Conservation (phyloP, 148 eudicot species). For the Simmondsia chinensis region DNA sequence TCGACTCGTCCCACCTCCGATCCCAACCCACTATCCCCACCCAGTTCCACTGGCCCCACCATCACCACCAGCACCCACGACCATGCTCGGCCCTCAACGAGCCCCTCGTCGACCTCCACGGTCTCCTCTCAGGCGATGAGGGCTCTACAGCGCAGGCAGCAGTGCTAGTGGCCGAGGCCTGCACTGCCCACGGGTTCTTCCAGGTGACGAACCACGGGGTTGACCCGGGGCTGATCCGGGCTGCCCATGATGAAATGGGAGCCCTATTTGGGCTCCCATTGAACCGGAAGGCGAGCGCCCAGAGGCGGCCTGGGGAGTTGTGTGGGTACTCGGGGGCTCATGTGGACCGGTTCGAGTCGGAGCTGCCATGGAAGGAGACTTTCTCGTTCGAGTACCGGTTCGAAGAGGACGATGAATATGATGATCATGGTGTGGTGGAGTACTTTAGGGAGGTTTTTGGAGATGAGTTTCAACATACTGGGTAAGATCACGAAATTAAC, state of each 20-base stretch:
- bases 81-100: constrained; percentile 14
- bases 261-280: constrained; percentile 17
- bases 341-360: constrained; percentile 23
- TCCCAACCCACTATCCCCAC: too few relatives aligned
- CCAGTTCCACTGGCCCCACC: too few relatives aligned
- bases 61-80: too few relatives aligned
- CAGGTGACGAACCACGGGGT: constrained; percentile 32
- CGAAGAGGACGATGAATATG: neutral
- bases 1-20: too few relatives aligned
- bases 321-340: constrained; percentile 40
- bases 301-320: constrained; percentile 21
- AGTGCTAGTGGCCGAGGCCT: constrained; percentile 18
- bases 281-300: constrained; percentile 18
- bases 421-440: constrained; percentile 11
- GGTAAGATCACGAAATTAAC: constrained; percentile 9
- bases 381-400: constrained; percentile 23
- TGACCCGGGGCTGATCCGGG: constrained; percentile 13
- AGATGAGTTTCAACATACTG: constrained; percentile 18
- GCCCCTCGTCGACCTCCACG: constrained; percentile 26
- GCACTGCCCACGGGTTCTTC: constrained; percentile 36
- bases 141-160: constrained; percentile 12
- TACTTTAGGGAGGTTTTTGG: constrained; percentile 23
- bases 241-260: constrained; percentile 19
- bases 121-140: constrained; percentile 23
- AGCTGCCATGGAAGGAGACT: constrained; percentile 37